Conservation (phyloP, 1,284 basidiomycete species). For the Tetrapyrgos nigripes region DNA sequence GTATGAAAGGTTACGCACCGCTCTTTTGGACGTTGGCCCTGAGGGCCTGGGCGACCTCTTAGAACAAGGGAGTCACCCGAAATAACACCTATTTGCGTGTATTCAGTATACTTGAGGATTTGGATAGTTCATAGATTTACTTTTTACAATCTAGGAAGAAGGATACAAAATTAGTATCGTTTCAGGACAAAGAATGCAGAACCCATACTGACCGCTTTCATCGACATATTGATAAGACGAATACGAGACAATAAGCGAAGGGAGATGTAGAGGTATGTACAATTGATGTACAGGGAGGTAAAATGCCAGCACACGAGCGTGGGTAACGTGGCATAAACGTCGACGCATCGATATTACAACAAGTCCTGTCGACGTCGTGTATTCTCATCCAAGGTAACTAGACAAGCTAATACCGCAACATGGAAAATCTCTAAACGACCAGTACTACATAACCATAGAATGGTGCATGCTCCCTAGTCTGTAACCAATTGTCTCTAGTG, state of each 20-base stretch:
- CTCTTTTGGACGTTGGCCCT: constrained; percentile 89
- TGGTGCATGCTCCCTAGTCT: not conserved
- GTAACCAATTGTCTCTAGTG: not conserved
- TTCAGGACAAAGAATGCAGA: not conserved
- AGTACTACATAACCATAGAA: not conserved
- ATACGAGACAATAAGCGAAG: not conserved
- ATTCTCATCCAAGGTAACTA: not conserved
- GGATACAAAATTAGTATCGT: constrained; percentile 8
- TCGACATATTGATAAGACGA: constrained; percentile 51
- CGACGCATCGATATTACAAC: too few species aligned
- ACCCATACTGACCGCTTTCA: constrained; percentile 67
- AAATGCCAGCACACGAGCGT: not conserved
- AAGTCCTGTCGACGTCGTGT: too few species aligned
- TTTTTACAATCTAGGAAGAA: constrained; percentile 68
- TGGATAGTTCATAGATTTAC: constrained; percentile 41
- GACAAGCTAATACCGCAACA: not conserved
- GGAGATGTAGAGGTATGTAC: not conserved
- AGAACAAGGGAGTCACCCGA: constrained; percentile 90
- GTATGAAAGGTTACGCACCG: constrained; percentile 53
- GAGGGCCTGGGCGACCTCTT: constrained; percentile 76
- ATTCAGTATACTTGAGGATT: constrained; percentile 18
- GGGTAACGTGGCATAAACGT: not conserved
- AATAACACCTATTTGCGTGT: constrained; percentile 69
- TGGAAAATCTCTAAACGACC: not conserved
- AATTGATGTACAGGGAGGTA: not conserved